phyloP scores from a whole-genome alignment of 257 asterid genomes.

The Fraxinus quadrangulata region DNA sequence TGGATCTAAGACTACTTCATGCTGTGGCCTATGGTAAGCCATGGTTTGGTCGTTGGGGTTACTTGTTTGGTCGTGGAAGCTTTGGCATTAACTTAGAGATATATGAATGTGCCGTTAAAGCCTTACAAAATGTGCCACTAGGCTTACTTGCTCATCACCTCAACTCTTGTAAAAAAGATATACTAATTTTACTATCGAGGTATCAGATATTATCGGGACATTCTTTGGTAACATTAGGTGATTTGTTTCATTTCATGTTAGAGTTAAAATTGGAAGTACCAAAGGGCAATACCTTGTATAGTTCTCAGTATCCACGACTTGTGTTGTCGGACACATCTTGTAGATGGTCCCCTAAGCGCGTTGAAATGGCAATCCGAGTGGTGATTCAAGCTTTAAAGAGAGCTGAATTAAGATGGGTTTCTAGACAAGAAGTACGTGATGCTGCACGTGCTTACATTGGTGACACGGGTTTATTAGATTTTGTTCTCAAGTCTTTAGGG shows the following conservation, averaged over 20 bases:
- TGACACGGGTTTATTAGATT: slow-evolving; percentile 89
- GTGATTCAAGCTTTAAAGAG: slow-evolving; percentile 83
- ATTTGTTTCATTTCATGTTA: slow-evolving; percentile 72
- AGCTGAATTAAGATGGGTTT: slow-evolving; percentile 79
- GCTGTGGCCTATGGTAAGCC: slow-evolving; percentile 72
- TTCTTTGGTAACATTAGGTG: slow-evolving; percentile 56
- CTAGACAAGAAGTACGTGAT: slow-evolving; percentile 87
- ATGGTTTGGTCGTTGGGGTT: slow-evolving; percentile 94
- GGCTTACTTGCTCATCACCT: slow-evolving; percentile 51
- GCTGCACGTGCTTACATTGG: slow-evolving; percentile 87
- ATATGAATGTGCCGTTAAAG: slow-evolving; percentile 58
- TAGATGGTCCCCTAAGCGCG: slow-evolving; percentile 94
- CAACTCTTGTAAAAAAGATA: slow-evolving; percentile 39
- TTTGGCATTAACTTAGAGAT: slow-evolving; percentile 61
- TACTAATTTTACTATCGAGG: slow-evolving; percentile 51
- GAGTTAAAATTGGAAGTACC: slow-evolving; percentile 61
- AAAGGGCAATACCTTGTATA: slow-evolving; percentile 30
- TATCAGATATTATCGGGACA: slow-evolving; percentile 78
- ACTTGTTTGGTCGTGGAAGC: slow-evolving; percentile 66
- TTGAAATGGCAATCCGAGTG: slow-evolving; percentile 88
- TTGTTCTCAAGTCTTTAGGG: slow-evolving; percentile 89
- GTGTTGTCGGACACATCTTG: slow-evolving; percentile 81
- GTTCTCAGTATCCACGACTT: slow-evolving; percentile 51
- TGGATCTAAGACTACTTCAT: slow-evolving; percentile 80
- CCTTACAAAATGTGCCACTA: slow-evolving; percentile 65